Evolutionary conservation across 768 basidiomycete species (phyloP), one percentile per base, ranked within the genome.

Genomic region (Suillus variegatus): DNA sequence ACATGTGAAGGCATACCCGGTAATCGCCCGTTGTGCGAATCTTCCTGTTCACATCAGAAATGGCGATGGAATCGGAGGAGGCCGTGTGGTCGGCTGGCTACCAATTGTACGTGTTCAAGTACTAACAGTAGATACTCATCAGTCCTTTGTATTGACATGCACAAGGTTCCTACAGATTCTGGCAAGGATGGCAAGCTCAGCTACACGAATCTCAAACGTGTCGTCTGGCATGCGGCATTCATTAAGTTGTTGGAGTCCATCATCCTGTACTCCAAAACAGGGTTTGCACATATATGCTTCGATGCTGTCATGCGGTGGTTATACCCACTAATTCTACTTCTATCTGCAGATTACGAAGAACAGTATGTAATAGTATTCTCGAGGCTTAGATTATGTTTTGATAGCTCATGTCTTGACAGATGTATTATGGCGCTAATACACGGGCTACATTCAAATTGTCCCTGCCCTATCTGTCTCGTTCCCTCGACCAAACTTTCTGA

Each of bases 381-480:
- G 13, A 16, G 16, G 41, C 14, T 43, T 43, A 6, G 1, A 43
- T 43, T 16, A 43, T 6, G 13, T 41, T 41, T 16, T 16, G 14
- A 43, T 16, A 43, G 3, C 41, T 43, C 41, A 43, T 1, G 0
- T 43, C 5, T 43, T 43, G 6, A 43, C 41, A 43, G 41, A 43
- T 43, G 41, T 6, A 14, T 43, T 4, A 81, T 82, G 77, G 70
- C 78, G 2, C 65, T 80, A 1, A 77, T 76, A 20, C 70, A 73
- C 14, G 77, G 80, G 2, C 18, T 66, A 0, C 63, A 65, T 18
- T 68, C 67, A 28, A 52, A 64, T 1, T 75, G 64, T 65, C 80
- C 80, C 3, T 82, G 80, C 63, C 79, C 79, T 4, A 66, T 78
- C 1, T 82, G 80, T 64, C 67, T 76, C 1, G 75, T 81, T 13